Base-by-base conservation (phyloP, 106 monocot species). In the Triglochin maritima region DNA sequence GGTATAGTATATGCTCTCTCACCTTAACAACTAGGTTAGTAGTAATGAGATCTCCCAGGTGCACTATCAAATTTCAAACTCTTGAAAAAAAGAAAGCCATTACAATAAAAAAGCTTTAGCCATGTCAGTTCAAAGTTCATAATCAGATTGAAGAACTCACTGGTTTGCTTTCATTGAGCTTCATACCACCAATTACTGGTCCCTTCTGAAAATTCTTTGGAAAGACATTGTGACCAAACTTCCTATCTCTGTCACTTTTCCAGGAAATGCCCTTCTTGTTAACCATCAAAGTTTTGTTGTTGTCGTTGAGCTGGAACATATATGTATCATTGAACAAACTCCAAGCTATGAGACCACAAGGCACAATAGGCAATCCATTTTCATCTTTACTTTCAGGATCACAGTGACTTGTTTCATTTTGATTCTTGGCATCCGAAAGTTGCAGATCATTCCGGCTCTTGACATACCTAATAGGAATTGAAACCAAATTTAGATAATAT, bases 321-420 rank as follows among this genome's bases (percentile, higher is more conserved):
- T 90, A 96, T 8, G 95, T 96, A 44, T 96, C 95, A 68, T 96
- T 96, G 76, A 96, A 96, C 64, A 90, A 81, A 77, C 95, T 96
- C 95, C 95, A 96, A 49, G 95, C 95, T 60, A 96, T 90, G 42
- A 95, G 81, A 56, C 95, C 95, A 80, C 95, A 95, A 43, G 95
- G 95, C 61, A 95, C 85, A 69, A 96, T 96, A 13, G 87, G 78
- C 45, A 17, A 8, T 7, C 81, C 76, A 70, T 84, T 47, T 41
- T 12, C 50, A n/a, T 77, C 64, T 7, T 62, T 63, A 57, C 57
- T 78, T 70, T 96, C 95, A 56, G 95, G 95, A 66, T 85, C 90
- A 75, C 95, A 96, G 8, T 68, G 63, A 60, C 53, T 65, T 4
- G 87, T 90, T 1, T 84, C 82, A 79, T 80, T 82, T 46, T 70